phyloP scores from a whole-genome alignment of 2,329 filamentous ascomycete genomes.

The Arthrobotrys sphaeroides region DNA sequence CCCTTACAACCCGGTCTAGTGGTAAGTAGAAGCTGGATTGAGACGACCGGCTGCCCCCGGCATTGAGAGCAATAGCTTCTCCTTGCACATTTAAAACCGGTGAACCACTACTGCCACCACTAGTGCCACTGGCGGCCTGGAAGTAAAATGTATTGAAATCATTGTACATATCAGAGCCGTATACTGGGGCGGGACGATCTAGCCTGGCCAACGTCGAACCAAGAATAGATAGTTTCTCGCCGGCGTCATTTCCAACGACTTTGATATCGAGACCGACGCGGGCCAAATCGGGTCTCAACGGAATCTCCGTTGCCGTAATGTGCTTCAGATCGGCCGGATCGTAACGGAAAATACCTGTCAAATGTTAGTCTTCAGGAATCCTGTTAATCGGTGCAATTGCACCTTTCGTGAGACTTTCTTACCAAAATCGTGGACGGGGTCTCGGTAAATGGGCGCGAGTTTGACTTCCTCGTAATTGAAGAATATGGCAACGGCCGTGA shows the following conservation, averaged over 20 bases:
- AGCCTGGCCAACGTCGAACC: slow-evolving; percentile 58
- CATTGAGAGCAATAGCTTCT: slow-evolving; percentile 58
- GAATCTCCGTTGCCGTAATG: slow-evolving; percentile 58
- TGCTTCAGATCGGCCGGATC: slow-evolving; percentile 58
- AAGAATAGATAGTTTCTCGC: slow-evolving; percentile 58
- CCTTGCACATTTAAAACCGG: slow-evolving; percentile 58
- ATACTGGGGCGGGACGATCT: slow-evolving; percentile 58
- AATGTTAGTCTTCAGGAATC: background rate
- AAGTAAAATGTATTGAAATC: slow-evolving; percentile 59
- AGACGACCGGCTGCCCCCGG: slow-evolving; percentile 58
- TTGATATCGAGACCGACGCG: slow-evolving; percentile 58
- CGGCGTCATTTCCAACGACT: slow-evolving; percentile 58
- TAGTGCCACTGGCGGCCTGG: slow-evolving; percentile 58
- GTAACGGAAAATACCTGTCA: slow-evolving; percentile 56
- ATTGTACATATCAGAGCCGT: slow-evolving; percentile 58
- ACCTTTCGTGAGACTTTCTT: background rate
- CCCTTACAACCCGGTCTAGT: slow-evolving; percentile 57
- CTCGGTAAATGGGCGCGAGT: slow-evolving; percentile 57
- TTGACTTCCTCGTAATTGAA: slow-evolving; percentile 59
- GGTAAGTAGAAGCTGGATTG: slow-evolving; percentile 58
- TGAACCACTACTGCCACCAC: slow-evolving; percentile 58
- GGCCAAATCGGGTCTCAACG: slow-evolving; percentile 57
- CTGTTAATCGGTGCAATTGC: background rate
- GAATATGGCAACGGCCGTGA: slow-evolving; percentile 58
- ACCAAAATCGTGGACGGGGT: slow-evolving; percentile 58